Evolutionary conservation across 2,329 filamentous ascomycete species (phyloP).

Genomic region (Penicillium freii): DNA sequence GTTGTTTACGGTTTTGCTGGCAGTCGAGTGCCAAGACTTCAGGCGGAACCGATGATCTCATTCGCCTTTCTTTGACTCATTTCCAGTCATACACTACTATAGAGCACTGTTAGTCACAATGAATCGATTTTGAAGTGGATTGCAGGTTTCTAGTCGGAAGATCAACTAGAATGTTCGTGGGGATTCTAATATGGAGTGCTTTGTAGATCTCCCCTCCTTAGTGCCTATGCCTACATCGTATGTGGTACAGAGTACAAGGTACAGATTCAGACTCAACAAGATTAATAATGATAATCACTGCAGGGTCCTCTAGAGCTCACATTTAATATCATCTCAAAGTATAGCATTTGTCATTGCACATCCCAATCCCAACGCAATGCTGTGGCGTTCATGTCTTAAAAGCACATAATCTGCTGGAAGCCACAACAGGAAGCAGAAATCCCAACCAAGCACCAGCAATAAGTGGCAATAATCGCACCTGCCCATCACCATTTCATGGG

Average conservation of each 20-base stretch:
- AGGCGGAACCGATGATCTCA: conserved; percentile 8
- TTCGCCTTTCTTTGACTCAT: conserved; percentile 8
- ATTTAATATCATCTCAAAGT: not conserved
- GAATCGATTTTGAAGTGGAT: not conserved
- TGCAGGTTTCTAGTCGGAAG: not conserved
- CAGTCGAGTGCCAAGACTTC: conserved; percentile 5
- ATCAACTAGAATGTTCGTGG: not conserved
- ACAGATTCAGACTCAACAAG: not conserved
- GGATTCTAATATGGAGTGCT: not conserved
- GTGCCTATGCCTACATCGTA: too few species aligned
- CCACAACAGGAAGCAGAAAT: not conserved
- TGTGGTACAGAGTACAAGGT: not conserved
- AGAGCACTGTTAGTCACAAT: not conserved
- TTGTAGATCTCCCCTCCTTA: not conserved
- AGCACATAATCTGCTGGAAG: not conserved
- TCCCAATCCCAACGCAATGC: not conserved
- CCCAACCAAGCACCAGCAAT: not conserved
- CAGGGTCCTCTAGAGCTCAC: not conserved
- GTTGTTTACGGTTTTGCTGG: conserved; percentile 2
- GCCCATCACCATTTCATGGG: not conserved
- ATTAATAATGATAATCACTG: not conserved
- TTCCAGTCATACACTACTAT: not conserved
- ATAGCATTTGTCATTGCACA: not conserved
- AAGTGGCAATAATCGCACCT: not conserved
- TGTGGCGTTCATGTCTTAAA: not conserved